A percentile compares a stretch with the other conserved stretches of the same genome.
Conservation (phyloP, 176 grass and related monocot genomes). For the Stipa capillata region DNA sequence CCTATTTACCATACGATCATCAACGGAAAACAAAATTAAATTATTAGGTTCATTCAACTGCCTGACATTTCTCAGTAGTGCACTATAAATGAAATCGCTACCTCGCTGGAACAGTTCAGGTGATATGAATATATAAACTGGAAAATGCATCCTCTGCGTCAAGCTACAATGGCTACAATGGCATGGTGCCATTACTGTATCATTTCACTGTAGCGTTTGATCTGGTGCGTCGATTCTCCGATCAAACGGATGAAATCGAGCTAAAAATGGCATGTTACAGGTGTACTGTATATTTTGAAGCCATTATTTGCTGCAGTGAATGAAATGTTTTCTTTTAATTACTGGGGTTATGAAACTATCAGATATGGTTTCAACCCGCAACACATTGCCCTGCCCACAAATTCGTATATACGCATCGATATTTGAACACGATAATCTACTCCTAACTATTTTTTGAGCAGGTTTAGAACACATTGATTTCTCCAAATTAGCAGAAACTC, state of each 20-base stretch:
- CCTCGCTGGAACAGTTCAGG: neutral
- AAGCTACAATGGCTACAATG: too few relatives aligned
- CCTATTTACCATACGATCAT: neutral
- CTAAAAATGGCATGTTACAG: too few relatives aligned
- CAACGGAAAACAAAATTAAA: neutral
- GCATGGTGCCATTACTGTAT: too few relatives aligned
- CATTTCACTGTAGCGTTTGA: too few relatives aligned
- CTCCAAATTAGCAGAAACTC: too few relatives aligned
- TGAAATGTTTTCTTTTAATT: too few relatives aligned
- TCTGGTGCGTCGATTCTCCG: neutral
- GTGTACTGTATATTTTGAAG: neutral
- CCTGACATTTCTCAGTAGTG: constrained; percentile 4
- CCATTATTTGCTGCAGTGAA: neutral
- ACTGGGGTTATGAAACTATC: too few relatives aligned
- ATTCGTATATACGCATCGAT: too few relatives aligned
- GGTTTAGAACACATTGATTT: too few relatives aligned
- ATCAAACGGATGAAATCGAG: too few relatives aligned
- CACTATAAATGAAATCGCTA: neutral
- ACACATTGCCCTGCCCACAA: too few relatives aligned
- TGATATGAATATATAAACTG: neutral
- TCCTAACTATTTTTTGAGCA: neutral
- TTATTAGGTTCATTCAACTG: constrained; percentile 8
- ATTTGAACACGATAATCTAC: neutral
- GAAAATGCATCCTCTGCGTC: neutral
- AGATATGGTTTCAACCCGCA: neutral